These are phyloP conservation scores for Microstegium vimineum DNA, from an alignment of 176 grass and related monocot genomes.

Conservation along the genomic window DNA sequence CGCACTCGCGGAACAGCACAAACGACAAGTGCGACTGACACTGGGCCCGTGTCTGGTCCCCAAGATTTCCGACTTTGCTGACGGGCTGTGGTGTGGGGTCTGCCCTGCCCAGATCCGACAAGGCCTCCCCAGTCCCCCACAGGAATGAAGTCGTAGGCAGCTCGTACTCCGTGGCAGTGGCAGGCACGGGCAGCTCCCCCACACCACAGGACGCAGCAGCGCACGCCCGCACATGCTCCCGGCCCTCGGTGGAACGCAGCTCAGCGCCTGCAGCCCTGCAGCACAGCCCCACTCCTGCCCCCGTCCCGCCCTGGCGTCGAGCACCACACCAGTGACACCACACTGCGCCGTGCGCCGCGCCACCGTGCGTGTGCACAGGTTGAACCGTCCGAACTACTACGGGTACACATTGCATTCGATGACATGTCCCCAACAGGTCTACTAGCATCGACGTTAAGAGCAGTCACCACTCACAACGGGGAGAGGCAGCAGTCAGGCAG, in stretches of 20 bases:
- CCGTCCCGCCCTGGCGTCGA: too few species aligned
- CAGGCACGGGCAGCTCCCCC: not conserved
- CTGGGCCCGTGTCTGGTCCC: not conserved
- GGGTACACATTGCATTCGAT: too few species aligned
- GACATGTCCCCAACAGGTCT: too few species aligned
- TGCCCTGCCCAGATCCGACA: not conserved
- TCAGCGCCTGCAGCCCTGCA: slow-evolving; percentile 8
- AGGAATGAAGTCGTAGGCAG: not conserved
- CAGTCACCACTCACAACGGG: too few species aligned
- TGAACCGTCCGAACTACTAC: too few species aligned
- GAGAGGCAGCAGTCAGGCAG: too few species aligned
- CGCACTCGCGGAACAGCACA: not conserved
- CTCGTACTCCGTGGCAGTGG: not conserved
- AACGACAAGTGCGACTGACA: not conserved
- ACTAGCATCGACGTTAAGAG: too few species aligned
- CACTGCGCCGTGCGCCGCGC: too few species aligned
- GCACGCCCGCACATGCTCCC: slow-evolving; percentile 3
- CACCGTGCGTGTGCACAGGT: too few species aligned
- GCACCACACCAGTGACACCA: too few species aligned
- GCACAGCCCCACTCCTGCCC: too few species aligned
- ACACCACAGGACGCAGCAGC: not conserved
- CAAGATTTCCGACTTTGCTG: not conserved
- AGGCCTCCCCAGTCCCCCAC: not conserved
- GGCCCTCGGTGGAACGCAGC: slow-evolving; percentile 2
- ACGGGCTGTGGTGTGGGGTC: too few species aligned